Conservation (phyloP, 2,329 filamentous ascomycete genomes). For the Bipolaris cookei region DNA sequence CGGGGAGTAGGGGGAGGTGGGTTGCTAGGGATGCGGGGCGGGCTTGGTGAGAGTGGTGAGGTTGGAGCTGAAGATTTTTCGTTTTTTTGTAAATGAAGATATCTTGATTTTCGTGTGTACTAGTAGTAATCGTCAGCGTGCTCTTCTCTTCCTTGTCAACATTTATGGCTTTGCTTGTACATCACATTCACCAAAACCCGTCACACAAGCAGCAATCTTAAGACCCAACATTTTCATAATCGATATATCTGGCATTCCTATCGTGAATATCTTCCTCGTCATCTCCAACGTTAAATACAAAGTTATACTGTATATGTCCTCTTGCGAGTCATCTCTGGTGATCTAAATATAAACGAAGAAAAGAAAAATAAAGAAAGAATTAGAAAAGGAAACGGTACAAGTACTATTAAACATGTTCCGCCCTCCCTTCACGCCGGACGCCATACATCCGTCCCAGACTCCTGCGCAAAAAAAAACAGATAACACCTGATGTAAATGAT, state of each 20-base stretch:
- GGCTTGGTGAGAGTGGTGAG: slow-evolving; percentile 6
- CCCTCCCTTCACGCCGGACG: neutral
- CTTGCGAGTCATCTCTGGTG: slow-evolving; percentile 7
- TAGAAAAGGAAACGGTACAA: slow-evolving; percentile 1
- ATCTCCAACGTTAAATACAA: neutral
- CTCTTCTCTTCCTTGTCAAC: too few species aligned
- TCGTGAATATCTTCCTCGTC: too few species aligned
- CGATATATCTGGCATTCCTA: too few species aligned
- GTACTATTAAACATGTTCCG: slow-evolving; percentile 14
- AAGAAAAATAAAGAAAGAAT: neutral
- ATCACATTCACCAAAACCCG: too few species aligned
- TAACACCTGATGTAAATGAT: slow-evolving; percentile 5
- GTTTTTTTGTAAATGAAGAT: too few species aligned
- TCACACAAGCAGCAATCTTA: too few species aligned
- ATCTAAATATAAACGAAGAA: slow-evolving; percentile 1
- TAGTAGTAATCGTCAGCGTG: too few species aligned
- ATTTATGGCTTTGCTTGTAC: too few species aligned
- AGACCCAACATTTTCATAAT: too few species aligned
- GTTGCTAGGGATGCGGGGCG: slow-evolving; percentile 9
- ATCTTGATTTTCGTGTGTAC: too few species aligned
- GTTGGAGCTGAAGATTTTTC: too few species aligned
- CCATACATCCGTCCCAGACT: slow-evolving; percentile 2
- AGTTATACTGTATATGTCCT: slow-evolving; percentile 2
- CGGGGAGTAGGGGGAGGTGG: neutral
- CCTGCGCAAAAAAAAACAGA: neutral